These are phyloP conservation scores for Umbelopsis vinacea DNA, from an alignment of 192 early-diverging fungal genomes.

Conservation along the genomic window DNA sequence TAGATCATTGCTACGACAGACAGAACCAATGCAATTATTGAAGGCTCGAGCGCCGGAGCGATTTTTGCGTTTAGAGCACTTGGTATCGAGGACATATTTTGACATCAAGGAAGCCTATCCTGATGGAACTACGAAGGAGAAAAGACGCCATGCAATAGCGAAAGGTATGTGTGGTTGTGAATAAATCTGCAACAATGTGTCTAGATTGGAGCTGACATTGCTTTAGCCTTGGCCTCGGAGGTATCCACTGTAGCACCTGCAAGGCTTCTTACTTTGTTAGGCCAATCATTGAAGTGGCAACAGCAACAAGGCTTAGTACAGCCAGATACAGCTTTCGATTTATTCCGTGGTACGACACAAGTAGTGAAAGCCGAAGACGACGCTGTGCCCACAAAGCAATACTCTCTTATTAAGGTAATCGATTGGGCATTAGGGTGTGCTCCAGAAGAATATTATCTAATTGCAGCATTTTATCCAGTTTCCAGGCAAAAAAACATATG, in stretches of 20 bases:
- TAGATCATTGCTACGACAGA: slow-evolving; percentile 82
- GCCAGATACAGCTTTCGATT: slow-evolving; percentile 72
- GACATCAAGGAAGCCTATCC: slow-evolving; percentile 78
- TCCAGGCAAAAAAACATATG: slow-evolving; percentile 81
- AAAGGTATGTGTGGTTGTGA: slow-evolving; percentile 42
- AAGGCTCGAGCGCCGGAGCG: slow-evolving; percentile 76
- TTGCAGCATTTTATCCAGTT: slow-evolving; percentile 59
- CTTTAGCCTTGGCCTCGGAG: slow-evolving; percentile 56
- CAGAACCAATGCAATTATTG: slow-evolving; percentile 88
- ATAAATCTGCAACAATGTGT: neutral
- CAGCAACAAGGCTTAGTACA: slow-evolving; percentile 76
- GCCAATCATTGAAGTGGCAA: slow-evolving; percentile 92
- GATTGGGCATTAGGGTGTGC: neutral
- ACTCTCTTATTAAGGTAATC: slow-evolving; percentile 83
- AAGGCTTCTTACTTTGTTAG: slow-evolving; percentile 82
- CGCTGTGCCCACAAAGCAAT: slow-evolving; percentile 65
- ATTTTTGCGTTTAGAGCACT: slow-evolving; percentile 80
- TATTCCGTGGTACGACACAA: slow-evolving; percentile 77
- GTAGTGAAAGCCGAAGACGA: slow-evolving; percentile 74
- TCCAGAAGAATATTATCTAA: neutral
- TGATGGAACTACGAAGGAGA: slow-evolving; percentile 65
- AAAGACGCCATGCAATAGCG: slow-evolving; percentile 76
- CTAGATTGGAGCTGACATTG: neutral
- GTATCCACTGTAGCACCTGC: slow-evolving; percentile 76
- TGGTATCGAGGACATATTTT: slow-evolving; percentile 71